Evolutionary conservation across 306 rosid genomes (phyloP).

Genomic region (Cucurbita moschata): DNA sequence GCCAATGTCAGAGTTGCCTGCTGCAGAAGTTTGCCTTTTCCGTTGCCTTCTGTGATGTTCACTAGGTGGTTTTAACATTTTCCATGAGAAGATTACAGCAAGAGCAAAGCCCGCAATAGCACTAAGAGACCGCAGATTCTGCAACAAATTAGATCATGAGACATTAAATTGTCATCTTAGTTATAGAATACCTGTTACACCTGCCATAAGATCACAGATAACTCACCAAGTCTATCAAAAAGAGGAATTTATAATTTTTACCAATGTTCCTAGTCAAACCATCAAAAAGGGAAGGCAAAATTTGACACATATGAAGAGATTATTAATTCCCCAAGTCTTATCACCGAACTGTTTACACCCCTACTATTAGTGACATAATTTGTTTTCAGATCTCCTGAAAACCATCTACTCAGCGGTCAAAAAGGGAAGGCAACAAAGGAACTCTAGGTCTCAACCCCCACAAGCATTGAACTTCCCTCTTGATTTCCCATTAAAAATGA

Average conservation of each 20-base stretch:
- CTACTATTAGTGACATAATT: no score
- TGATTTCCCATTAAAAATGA: no score
- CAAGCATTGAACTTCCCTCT: no score
- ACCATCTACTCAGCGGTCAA: no score
- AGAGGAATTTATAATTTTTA: background rate
- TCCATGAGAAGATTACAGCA: constrained; percentile 81
- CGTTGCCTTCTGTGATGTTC: constrained; percentile 51
- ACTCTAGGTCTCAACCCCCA: no score
- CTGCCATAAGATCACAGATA: background rate
- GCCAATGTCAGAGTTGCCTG: constrained; percentile 41
- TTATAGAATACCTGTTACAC: background rate
- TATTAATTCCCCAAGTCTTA: no score
- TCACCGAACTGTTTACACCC: no score
- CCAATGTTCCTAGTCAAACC: background rate
- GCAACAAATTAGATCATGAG: constrained; percentile 14
- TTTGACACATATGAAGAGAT: no score
- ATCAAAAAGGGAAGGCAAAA: no score
- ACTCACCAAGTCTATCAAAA: background rate
- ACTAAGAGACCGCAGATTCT: constrained; percentile 72
- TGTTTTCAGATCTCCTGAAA: no score
- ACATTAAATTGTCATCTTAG: background rate
- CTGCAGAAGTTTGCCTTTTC: constrained; percentile 52
- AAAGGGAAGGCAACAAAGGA: no score
- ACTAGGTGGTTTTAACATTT: constrained; percentile 63
- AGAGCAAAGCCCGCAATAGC: constrained; percentile 85